Evolutionary conservation across 805 yeast species (phyloP).

Genomic region (Saturnispora gosingensis): DNA sequence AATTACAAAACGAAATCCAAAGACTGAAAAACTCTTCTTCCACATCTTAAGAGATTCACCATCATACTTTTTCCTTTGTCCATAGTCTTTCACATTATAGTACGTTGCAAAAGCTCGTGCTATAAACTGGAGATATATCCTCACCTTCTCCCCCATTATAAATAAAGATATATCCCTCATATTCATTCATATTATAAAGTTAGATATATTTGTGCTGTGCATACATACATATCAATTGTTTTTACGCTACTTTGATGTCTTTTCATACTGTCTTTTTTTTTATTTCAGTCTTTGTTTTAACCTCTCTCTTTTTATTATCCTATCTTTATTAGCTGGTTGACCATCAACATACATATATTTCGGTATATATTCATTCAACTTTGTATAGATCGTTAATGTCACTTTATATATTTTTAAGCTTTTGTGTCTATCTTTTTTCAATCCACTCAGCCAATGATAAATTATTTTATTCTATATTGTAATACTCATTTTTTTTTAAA

Average conservation of each 20-base stretch:
- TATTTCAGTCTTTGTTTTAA: neutral
- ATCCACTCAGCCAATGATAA: neutral
- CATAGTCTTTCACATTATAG: neutral
- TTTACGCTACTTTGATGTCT: neutral
- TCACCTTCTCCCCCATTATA: neutral
- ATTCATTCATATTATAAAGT: neutral
- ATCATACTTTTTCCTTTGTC: neutral
- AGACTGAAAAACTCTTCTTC: constrained; percentile 23
- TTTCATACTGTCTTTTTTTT: neutral
- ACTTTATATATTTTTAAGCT: neutral
- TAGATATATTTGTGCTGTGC: neutral
- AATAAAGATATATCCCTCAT: neutral
- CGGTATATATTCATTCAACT: neutral
- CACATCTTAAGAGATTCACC: neutral
- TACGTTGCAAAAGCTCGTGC: neutral
- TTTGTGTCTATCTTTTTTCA: neutral
- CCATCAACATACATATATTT: neutral
- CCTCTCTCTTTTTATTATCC: neutral
- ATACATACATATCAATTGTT: neutral
- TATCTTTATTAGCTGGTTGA: neutral
- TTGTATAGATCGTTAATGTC: neutral
- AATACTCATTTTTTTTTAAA: no score
- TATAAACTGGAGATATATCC: neutral
- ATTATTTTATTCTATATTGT: neutral
- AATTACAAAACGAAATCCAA: constrained; percentile 32